phyloP scores from a whole-genome alignment of 1,284 basidiomycete species.

The Golubevia sp. region DNA sequence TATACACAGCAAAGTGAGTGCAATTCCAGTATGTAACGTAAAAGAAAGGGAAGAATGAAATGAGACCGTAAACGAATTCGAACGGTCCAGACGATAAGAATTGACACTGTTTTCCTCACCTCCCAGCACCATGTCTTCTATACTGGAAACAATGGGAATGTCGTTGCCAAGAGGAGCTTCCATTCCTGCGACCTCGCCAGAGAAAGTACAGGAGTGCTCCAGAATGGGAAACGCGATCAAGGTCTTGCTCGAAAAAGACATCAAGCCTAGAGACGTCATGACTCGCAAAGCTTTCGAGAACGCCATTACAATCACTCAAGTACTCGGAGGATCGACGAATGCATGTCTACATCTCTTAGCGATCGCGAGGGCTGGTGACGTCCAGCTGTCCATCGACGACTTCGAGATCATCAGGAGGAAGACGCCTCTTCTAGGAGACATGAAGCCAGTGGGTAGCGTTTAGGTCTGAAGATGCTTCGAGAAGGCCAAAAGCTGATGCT shows the following conservation, averaged over 20 bases:
- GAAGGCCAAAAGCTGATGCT: conserved; percentile 67
- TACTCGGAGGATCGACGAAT: conserved; percentile 69
- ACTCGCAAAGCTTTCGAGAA: conserved; percentile 63
- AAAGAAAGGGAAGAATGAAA: conserved; percentile 9
- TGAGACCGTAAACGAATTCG: conserved; percentile 12
- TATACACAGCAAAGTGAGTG: conserved; percentile 72
- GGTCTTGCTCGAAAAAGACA: conserved; percentile 78
- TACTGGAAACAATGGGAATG: conserved; percentile 88
- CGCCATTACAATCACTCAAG: conserved; percentile 65
- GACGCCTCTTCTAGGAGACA: conserved; percentile 83
- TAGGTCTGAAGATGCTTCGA: conserved; percentile 24
- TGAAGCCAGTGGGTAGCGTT: too few relatives aligned
- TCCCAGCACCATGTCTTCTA: conserved; percentile 63
- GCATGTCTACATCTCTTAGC: conserved; percentile 64
- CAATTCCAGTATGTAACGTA: background rate
- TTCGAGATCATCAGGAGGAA: conserved; percentile 70
- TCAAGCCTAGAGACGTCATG: conserved; percentile 75
- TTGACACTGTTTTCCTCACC: background rate
- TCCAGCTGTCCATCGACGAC: conserved; percentile 63
- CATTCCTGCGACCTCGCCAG: conserved; percentile 79
- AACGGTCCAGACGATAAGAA: conserved; percentile 83
- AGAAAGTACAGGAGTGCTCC: conserved; percentile 83
- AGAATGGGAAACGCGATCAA: conserved; percentile 81
- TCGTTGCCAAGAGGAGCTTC: conserved; percentile 86
- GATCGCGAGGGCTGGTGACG: conserved; percentile 65